Conservation (phyloP, 495 filamentous ascomycete species). For the Daldinia caldariorum region DNA sequence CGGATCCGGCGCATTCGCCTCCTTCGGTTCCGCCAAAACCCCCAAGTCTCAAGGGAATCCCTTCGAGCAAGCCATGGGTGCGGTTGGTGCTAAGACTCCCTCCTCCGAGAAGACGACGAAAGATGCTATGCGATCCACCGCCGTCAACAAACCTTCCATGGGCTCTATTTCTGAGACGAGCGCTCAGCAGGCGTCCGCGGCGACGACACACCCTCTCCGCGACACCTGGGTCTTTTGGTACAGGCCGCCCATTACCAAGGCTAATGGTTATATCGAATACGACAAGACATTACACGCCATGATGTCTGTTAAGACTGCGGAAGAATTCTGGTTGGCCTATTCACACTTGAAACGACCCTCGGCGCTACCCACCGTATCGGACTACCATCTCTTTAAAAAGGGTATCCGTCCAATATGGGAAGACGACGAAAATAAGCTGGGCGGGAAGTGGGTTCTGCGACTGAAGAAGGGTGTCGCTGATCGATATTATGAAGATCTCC, state of each 20-base stretch:
- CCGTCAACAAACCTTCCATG: slow-evolving; percentile 53
- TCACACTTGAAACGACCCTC: slow-evolving; percentile 90
- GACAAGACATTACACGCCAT: slow-evolving; percentile 94
- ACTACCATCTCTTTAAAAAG: slow-evolving; percentile 98
- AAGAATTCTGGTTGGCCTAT: slow-evolving; percentile 95
- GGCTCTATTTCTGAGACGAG: slow-evolving; percentile 55
- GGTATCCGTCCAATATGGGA: slow-evolving; percentile 98
- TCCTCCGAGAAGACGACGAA: slow-evolving; percentile 66
- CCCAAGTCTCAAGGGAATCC: slow-evolving; percentile 87
- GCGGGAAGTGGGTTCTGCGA: slow-evolving; percentile 96
- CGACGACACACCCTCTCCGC: slow-evolving; percentile 70
- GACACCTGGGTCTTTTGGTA: slow-evolving; percentile 98
- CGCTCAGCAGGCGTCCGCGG: slow-evolving; percentile 39
- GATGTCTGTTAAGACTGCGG: slow-evolving; percentile 80
- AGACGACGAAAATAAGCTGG: slow-evolving; percentile 94
- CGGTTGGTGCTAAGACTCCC: slow-evolving; percentile 72
- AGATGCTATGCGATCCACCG: slow-evolving; percentile 58
- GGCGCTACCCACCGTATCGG: slow-evolving; percentile 86
- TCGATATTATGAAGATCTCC: slow-evolving; percentile 96
- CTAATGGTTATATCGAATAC: slow-evolving; percentile 89
- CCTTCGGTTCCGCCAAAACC: slow-evolving; percentile 87
- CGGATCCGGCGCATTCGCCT: slow-evolving; percentile 94
- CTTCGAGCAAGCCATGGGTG: slow-evolving; percentile 74
- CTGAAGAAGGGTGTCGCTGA: slow-evolving; percentile 96
- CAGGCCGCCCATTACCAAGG: slow-evolving; percentile 89